Percentiles rank a stretch among this genome's conserved stretches.
Conservation (phyloP, 495 filamentous ascomycete genomes). For the Annulohypoxylon nitens region DNA sequence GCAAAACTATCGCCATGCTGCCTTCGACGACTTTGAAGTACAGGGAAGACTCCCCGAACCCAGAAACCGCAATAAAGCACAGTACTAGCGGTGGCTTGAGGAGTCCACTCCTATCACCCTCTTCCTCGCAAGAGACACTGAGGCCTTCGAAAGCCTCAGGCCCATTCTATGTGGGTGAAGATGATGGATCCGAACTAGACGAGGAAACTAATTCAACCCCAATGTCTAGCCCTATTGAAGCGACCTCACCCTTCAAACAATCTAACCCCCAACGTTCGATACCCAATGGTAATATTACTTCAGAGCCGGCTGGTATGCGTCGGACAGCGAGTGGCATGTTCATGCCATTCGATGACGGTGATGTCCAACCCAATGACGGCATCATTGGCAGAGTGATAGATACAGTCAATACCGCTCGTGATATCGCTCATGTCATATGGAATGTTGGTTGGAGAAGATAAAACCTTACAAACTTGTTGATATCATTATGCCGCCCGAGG, state of each 20-base stretch:
- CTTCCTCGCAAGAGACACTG: slow-evolving; percentile 82
- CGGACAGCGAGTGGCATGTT: slow-evolving; percentile 86
- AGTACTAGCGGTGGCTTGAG: slow-evolving; percentile 59
- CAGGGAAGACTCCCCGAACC: slow-evolving; percentile 81
- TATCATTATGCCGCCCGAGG: background rate
- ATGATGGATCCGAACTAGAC: slow-evolving; percentile 59
- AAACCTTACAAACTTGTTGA: slow-evolving; percentile 38
- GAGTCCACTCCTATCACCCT: slow-evolving; percentile 69
- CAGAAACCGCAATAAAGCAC: slow-evolving; percentile 69
- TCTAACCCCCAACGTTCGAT: slow-evolving; percentile 53
- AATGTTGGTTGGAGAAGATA: slow-evolving; percentile 94
- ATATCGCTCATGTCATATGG: slow-evolving; percentile 97
- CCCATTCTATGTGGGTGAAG: slow-evolving; percentile 71
- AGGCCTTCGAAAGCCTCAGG: slow-evolving; percentile 76
- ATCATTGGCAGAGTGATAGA: slow-evolving; percentile 88
- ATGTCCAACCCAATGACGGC: slow-evolving; percentile 66
- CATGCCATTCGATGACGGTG: slow-evolving; percentile 82
- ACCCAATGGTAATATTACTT: slow-evolving; percentile 52
- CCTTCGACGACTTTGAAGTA: slow-evolving; percentile 94
- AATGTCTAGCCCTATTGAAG: slow-evolving; percentile 44
- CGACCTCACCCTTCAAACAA: slow-evolving; percentile 32
- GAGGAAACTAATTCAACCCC: slow-evolving; percentile 70
- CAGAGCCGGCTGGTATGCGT: slow-evolving; percentile 69
- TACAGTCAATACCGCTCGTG: slow-evolving; percentile 94
- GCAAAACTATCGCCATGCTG: slow-evolving; percentile 92